phyloP scores from a whole-genome alignment of 169 alveolate genomes.

The Cryptosporidium ryanae region DNA sequence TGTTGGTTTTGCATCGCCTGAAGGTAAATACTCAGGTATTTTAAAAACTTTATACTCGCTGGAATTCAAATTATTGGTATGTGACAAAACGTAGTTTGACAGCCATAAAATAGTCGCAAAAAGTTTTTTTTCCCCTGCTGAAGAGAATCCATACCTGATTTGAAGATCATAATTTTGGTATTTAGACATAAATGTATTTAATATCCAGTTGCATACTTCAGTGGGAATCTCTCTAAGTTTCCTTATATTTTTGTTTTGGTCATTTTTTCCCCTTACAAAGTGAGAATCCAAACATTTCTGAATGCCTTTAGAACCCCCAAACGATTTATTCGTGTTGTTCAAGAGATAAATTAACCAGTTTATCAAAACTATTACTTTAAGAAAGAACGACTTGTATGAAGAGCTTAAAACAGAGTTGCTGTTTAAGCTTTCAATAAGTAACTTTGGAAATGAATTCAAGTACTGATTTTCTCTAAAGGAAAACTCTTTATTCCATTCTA shows the following conservation, averaged over 20 bases:
- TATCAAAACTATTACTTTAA: slow-evolving; percentile 15
- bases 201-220: slow-evolving; percentile 54
- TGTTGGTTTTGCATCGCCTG: slow-evolving; percentile 6
- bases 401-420: neutral
- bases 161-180: slow-evolving; percentile 51
- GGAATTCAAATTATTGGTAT: slow-evolving; percentile 16
- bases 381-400: slow-evolving; percentile 4
- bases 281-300: slow-evolving; percentile 20
- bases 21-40: slow-evolving; percentile 45
- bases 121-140: slow-evolving; percentile 53
- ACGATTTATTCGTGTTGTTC: slow-evolving; percentile 31
- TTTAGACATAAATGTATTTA: slow-evolving; percentile 31
- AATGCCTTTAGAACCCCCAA: slow-evolving; percentile 68
- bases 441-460: slow-evolving; percentile 6
- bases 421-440: neutral
- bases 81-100: slow-evolving; percentile 35
- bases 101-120: slow-evolving; percentile 39
- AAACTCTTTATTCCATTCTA: slow-evolving; percentile 26
- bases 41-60: slow-evolving; percentile 1
- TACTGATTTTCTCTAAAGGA: neutral
- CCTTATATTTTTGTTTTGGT: neutral
- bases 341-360: slow-evolving; percentile 47
- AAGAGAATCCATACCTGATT: slow-evolving; percentile 21
- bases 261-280: neutral
- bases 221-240: slow-evolving; percentile 9